A percentile compares a stretch with the other conserved stretches of the same genome.
Conservation (phyloP, 805 yeast species). For the Debaryomyces hansenii region DNA sequence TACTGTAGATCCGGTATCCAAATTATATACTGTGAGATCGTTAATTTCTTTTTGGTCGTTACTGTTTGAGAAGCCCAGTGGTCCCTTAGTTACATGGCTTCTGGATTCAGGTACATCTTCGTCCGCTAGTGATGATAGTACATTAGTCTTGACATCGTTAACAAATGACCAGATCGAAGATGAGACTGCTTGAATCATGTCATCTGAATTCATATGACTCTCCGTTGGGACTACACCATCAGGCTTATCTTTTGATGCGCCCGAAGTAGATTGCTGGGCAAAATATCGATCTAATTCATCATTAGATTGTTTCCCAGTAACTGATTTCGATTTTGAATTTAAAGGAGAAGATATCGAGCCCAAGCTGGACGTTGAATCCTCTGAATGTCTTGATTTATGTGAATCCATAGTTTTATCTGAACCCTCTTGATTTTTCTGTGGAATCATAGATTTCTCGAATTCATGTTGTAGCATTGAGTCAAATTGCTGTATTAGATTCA, state of each 20-base stretch:
- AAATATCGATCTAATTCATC: conserved; percentile 9
- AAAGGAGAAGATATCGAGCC: conserved; percentile 27
- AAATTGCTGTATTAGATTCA: conserved; percentile 62
- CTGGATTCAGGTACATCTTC: conserved; percentile 4
- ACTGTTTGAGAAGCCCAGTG: neutral
- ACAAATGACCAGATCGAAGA: conserved; percentile 45
- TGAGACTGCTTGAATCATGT: conserved; percentile 42
- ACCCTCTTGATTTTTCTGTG: conserved; percentile 1
- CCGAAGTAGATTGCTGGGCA: neutral
- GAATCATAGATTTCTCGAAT: conserved; percentile 48
- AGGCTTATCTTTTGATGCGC: neutral
- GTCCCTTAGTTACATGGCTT: neutral
- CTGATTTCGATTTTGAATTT: conserved; percentile 16
- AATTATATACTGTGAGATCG: conserved; percentile 16
- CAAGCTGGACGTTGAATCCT: conserved; percentile 24
- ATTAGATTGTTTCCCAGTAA: conserved; percentile 1
- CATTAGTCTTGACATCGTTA: conserved; percentile 39
- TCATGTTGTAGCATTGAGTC: conserved; percentile 68
- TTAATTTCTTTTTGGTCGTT: neutral
- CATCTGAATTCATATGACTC: conserved; percentile 18
- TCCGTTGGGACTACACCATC: neutral
- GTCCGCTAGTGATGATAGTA: conserved; percentile 26
- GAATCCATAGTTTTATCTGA: neutral
- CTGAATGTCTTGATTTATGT: conserved; percentile 17
- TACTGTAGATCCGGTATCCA: conserved; percentile 27